phyloP scores from a whole-genome alignment of 73 alveolate species.

The Tetrahymena elliotti region DNA sequence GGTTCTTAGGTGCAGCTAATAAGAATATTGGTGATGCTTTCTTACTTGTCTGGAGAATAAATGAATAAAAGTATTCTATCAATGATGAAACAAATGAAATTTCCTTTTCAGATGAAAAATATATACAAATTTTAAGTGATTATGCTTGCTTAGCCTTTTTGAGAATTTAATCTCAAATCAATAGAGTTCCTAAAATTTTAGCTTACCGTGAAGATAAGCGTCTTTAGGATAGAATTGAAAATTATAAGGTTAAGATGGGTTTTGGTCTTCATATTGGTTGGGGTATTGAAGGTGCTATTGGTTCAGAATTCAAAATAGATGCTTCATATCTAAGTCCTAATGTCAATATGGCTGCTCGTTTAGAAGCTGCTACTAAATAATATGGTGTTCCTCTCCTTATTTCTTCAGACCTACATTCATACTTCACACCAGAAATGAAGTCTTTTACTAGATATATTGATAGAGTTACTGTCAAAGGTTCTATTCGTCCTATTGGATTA shows the following conservation, averaged over 20 bases:
- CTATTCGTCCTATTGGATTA: conserved; percentile 44
- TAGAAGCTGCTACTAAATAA: conserved; percentile 85
- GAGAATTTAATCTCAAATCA: conserved; percentile 79
- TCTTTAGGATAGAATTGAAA: conserved; percentile 64
- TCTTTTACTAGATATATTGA: conserved; percentile 66
- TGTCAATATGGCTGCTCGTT: conserved; percentile 82
- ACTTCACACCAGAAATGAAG: conserved; percentile 42
- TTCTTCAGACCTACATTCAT: conserved; percentile 57
- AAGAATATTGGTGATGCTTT: conserved; percentile 99
- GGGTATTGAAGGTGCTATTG: conserved; percentile 96
- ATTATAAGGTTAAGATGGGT: conserved; percentile 88
- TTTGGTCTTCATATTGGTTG: conserved; percentile 96
- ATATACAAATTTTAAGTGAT: conserved; percentile 84
- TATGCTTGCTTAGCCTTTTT: conserved; percentile 85
- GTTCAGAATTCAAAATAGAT: conserved; percentile 86
- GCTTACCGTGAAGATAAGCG: conserved; percentile 65
- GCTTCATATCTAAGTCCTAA: conserved; percentile 84
- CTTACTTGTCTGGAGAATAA: conserved; percentile 95
- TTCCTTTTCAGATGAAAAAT: conserved; percentile 40
- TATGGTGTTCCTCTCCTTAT: conserved; percentile 73
- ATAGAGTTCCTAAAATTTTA: conserved; percentile 77
- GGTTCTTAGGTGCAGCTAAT: conserved; percentile 96
- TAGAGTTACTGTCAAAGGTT: conserved; percentile 73
- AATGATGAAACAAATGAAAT: conserved; percentile 30
- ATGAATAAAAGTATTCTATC: conserved; percentile 53